Percentiles rank a stretch among this genome's conserved stretches.
Conservation (phyloP, 176 grass and related monocot species). For the Pharus latifolius region DNA sequence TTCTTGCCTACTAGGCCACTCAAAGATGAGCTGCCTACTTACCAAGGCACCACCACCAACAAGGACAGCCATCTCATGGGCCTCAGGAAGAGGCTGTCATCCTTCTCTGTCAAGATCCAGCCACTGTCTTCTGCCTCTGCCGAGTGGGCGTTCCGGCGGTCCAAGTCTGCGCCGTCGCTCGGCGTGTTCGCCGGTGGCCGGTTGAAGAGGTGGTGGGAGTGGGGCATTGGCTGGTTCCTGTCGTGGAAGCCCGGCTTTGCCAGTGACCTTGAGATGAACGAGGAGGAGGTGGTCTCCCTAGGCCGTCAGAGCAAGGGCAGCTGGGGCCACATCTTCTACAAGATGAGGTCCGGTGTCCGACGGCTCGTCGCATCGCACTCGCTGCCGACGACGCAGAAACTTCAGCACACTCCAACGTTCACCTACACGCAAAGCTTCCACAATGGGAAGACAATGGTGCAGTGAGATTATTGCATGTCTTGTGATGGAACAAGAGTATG, state of each 20-base stretch:
- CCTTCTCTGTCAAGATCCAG: slow-evolving; percentile 90
- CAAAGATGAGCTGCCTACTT: slow-evolving; percentile 82
- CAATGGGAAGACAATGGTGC: slow-evolving; percentile 14
- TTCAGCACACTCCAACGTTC: slow-evolving; percentile 22
- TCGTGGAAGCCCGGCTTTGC: slow-evolving; percentile 57
- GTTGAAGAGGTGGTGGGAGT: slow-evolving; percentile 59
- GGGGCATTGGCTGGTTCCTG: slow-evolving; percentile 72
- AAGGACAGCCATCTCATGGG: slow-evolving; percentile 46
- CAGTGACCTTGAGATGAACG: slow-evolving; percentile 93
- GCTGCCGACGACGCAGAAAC: slow-evolving; percentile 57
- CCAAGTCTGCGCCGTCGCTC: slow-evolving; percentile 53
- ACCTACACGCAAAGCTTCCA: slow-evolving; percentile 56
- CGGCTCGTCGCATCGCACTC: slow-evolving; percentile 39
- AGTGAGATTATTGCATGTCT: not conserved
- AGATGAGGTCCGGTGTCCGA: slow-evolving; percentile 50
- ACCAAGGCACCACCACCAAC: slow-evolving; percentile 5
- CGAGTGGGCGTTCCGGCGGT: slow-evolving; percentile 51
- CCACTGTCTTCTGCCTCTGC: slow-evolving; percentile 57
- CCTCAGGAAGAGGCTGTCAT: slow-evolving; percentile 75
- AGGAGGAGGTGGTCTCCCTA: slow-evolving; percentile 69
- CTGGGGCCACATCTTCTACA: slow-evolving; percentile 73
- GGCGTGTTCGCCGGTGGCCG: slow-evolving; percentile 30
- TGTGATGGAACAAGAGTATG: not conserved
- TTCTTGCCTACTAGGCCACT: slow-evolving; percentile 63
- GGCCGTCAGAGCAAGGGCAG: slow-evolving; percentile 55